Base-by-base conservation (phyloP, 2,329 filamentous ascomycete species). In the Fusarium sp. region DNA sequence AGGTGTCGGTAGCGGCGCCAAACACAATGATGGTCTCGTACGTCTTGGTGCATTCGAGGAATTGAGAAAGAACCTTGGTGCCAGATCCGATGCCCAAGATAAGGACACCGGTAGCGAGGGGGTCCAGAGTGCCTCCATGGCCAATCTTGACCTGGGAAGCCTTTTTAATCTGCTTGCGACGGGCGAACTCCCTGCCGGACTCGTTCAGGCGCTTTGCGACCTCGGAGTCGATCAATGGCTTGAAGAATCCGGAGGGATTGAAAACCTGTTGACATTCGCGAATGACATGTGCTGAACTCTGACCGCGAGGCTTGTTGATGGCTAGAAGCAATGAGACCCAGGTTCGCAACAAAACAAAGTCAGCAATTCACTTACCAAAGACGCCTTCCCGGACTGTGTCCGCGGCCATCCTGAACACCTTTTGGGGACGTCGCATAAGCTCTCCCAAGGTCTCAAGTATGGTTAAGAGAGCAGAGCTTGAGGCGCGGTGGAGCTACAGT, bases 91-190 rank as follows among this genome's bases (percentile, higher is more conserved):
- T 85, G 56, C 95, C 96, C 9, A 96, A 84, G 66, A 98, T 94
- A 48, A 99, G 86, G 23, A 99, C 92, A 43, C 96, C 96, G 2
- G 94, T 97, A 11, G 96, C 96, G 73, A 97, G 86, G 25, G 96
- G 96, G 76, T 99, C 96, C 18, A 99, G 86, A 3, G 96, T 99
- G 41, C 96, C 96, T 63, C 96, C 96, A 80, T 99, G 96, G 33
- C 96, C 96, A 75, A 98, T 92, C 83, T 98, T 99, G 71, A 98
- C 90, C 65, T 92, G 88, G 7, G 90, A 77, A 2, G 85, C 82
- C 71, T 85, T 85, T 77, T 88, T 87, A 66, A 85, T 83, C 45
- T 80, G 80, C 66, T 81, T 81, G 63, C 88, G 85, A 62, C 90
- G 86, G 70, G 85, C 84, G 70, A 85, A 85, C 76, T 91, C 87